Base-by-base conservation (phyloP, 345 rosid species). In the Corchorus olitorius region DNA sequence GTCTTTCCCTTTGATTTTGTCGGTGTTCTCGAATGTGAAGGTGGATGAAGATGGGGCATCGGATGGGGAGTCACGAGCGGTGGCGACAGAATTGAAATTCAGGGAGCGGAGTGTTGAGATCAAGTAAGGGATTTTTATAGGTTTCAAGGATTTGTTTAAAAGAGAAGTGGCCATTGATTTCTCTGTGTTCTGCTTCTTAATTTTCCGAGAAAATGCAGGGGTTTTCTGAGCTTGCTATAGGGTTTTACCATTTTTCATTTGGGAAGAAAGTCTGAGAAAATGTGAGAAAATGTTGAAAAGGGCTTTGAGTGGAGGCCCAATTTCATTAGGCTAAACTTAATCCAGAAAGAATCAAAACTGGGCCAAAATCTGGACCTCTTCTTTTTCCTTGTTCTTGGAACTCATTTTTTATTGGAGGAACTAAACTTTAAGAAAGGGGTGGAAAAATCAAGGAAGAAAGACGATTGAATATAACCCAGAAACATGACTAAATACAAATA, bases 1-100 rank as follows among this genome's bases (percentile, higher is more conserved):
- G 55, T 85, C 81, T 20, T 35, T 59, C 46, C 65, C 84, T 17
- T 81, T 82, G 54, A 15, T 8, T 56, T 34, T 50, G 72, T 12
- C 16, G 68, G 62, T 12, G 70, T 52, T 70, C 49, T 83, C 70
- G 82, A 88, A 87, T 3, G 89, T 83, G 83, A 88, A 91, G 37
- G 93, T 82, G 2, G 93, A 79, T 12, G 96, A 80, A 48, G 89
- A 80, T 11, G 86, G 59, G 27, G 54, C 79, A 6, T 92, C 87
- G 66, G 86, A 72, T 52, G 81, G 86, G 17, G 82, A 8, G 64
- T 84, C 78, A 34, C 65, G 81, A 76, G 75, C 87, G 20, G 82
- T 60, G 70, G 92, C 89, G 52, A 69, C 0, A 43, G 90, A 76
- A 81, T 83, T 68, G 63, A 86, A 79, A 70, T 77, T 80, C 76